These are phyloP conservation scores for Stellera chamaejasme DNA, from an alignment of 345 rosid genomes.

Conservation along the genomic window DNA sequence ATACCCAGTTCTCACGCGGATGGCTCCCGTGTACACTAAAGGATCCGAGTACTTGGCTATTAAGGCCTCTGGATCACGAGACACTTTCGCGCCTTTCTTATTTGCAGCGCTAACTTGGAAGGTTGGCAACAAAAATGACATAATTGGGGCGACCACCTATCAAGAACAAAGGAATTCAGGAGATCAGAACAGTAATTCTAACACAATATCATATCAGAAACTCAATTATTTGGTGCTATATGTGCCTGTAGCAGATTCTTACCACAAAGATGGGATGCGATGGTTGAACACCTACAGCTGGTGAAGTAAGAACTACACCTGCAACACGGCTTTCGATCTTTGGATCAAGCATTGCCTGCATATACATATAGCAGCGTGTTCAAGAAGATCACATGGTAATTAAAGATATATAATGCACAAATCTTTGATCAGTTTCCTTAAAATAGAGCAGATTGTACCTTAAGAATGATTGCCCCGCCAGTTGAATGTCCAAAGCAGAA, in stretches of 20 bases:
- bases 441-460: constrained; percentile 30
- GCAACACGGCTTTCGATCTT: constrained; percentile 45
- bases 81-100: constrained; percentile 76
- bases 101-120: constrained; percentile 75
- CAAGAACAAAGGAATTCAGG: constrained; percentile 1
- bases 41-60: constrained; percentile 86
- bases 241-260: constrained; percentile 11
- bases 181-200: not conserved
- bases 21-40: constrained; percentile 76
- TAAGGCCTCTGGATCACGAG: constrained; percentile 82
- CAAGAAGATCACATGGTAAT: not conserved
- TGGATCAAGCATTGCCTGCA: constrained; percentile 67
- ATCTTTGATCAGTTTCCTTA: not conserved
- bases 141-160: constrained; percentile 75
- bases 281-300: constrained; percentile 95
- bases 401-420: not conserved
- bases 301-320: constrained; percentile 81
- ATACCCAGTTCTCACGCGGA: constrained; percentile 82
- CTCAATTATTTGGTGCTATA: not conserved
- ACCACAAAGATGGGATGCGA: constrained; percentile 78
- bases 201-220: not conserved
- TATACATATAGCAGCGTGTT: not conserved
- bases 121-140: constrained; percentile 60
- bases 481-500: constrained; percentile 95
- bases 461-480: constrained; percentile 80